Evolutionary conservation across 345 rosid species (phyloP).

Genomic region (Gossypium rotundifolium): DNA sequence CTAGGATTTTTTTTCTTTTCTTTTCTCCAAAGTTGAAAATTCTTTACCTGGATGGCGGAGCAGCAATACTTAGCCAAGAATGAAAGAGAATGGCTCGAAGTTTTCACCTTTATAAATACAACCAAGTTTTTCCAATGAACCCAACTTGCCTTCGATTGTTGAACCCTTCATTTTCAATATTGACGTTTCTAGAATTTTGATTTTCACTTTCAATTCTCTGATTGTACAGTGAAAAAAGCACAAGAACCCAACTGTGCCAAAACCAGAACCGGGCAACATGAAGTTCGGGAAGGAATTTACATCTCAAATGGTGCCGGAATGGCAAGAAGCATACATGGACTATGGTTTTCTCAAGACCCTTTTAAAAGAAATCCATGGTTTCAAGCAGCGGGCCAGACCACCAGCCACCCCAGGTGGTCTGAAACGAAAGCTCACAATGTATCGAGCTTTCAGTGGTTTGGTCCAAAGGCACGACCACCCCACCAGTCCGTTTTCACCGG

Average conservation of each 20-base stretch:
- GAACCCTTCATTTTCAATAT: too few species aligned
- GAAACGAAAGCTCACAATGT: constrained; percentile 32
- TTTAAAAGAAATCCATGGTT: constrained; percentile 43
- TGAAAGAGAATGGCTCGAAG: too few species aligned
- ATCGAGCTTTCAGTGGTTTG: constrained; percentile 62
- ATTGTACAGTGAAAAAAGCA: too few species aligned
- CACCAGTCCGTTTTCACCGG: constrained; percentile 11
- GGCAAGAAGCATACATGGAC: constrained; percentile 68
- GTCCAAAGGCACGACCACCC: constrained; percentile 15
- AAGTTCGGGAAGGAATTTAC: constrained; percentile 69
- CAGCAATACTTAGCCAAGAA: too few species aligned
- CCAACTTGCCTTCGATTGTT: too few species aligned
- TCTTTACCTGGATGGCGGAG: too few species aligned
- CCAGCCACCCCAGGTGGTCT: constrained; percentile 39
- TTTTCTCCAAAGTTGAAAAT: constrained; percentile 3
- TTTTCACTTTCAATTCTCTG: too few species aligned
- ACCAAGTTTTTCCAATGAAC: too few species aligned
- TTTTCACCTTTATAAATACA: too few species aligned
- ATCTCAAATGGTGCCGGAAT: constrained; percentile 71
- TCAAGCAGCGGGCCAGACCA: constrained; percentile 29
- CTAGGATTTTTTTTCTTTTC: too few species aligned
- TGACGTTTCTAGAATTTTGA: too few species aligned
- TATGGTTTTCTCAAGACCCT: constrained; percentile 43
- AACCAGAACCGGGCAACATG: constrained; percentile 24
- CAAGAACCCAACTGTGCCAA: too few species aligned